A percentile compares a stretch with the other conserved stretches of the same genome.
These are phyloP conservation scores for Trypethelium eluteriae DNA, from an alignment of 495 filamentous ascomycete species.

Conservation along the genomic window DNA sequence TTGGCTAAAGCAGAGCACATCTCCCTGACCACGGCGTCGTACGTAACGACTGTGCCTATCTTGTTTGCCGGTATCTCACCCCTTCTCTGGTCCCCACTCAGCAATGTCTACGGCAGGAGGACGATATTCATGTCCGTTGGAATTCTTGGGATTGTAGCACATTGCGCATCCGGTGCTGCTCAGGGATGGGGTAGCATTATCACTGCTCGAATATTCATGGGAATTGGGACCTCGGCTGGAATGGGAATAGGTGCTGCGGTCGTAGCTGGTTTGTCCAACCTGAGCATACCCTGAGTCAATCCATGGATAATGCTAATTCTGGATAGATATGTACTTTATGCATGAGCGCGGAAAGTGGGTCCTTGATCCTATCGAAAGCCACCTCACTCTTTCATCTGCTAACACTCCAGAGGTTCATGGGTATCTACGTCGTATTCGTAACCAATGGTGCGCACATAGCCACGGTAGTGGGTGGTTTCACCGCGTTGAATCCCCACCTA, in stretches of 20 bases:
- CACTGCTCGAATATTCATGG: constrained; percentile 18
- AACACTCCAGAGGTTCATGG: constrained; percentile 25
- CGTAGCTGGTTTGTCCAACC: constrained; percentile 16
- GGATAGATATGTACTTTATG: constrained; percentile 13
- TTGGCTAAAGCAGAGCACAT: constrained; percentile 27
- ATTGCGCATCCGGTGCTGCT: constrained; percentile 30
- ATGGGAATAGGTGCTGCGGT: constrained; percentile 25
- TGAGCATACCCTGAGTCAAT: background rate
- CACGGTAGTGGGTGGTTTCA: constrained; percentile 20
- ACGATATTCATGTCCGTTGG: constrained; percentile 33
- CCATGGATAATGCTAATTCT: background rate
- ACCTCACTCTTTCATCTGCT: background rate
- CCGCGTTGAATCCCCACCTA: constrained; percentile 13
- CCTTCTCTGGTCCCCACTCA: constrained; percentile 30
- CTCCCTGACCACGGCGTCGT: constrained; percentile 25
- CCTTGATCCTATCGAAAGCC: background rate
- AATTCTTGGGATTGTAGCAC: constrained; percentile 32
- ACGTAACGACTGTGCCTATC: constrained; percentile 25
- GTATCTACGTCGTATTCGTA: constrained; percentile 37
- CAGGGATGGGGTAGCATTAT: constrained; percentile 18
- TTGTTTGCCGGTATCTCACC: constrained; percentile 30
- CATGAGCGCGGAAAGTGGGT: constrained; percentile 17
- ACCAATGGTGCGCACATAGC: constrained; percentile 19
- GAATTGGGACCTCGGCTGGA: constrained; percentile 16
- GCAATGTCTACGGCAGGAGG: constrained; percentile 35